These are phyloP conservation scores for Syzygium jambos DNA, from an alignment of 345 rosid species.

Conservation along the genomic window DNA sequence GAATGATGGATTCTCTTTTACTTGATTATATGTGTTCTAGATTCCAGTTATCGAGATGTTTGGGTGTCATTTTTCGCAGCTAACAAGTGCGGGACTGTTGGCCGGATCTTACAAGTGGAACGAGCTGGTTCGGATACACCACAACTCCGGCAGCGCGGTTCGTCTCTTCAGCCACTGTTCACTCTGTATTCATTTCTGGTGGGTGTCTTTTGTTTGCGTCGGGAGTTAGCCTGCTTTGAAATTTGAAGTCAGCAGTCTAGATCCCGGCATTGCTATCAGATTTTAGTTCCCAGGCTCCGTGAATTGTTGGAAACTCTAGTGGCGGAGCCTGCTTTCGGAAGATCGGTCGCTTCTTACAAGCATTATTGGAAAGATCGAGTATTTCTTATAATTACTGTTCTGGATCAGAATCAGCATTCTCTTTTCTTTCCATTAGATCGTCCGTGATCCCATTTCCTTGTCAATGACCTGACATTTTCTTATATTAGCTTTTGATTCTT, in stretches of 20 bases:
- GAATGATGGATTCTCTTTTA: too few relatives aligned
- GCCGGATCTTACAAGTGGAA: constrained; percentile 95
- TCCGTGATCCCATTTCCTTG: neutral
- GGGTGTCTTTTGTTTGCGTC: neutral
- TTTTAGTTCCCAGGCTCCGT: neutral
- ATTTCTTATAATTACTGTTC: neutral
- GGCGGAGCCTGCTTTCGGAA: neutral
- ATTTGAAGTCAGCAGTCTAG: neutral
- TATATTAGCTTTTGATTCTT: neutral
- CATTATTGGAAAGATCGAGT: neutral
- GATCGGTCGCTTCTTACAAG: neutral
- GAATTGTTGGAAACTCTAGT: neutral
- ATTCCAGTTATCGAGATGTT: too few relatives aligned
- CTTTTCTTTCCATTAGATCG: neutral
- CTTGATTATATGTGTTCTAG: too few relatives aligned
- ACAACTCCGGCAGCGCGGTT: constrained; percentile 64
- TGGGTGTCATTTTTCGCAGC: too few relatives aligned
- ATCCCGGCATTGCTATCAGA: neutral
- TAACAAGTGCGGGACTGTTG: constrained; percentile 55
- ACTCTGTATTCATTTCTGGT: neutral
- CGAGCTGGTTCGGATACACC: constrained; percentile 93
- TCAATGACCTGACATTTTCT: neutral
- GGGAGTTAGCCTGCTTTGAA: neutral
- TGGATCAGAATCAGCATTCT: neutral
- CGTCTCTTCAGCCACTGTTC: neutral